These are phyloP conservation scores for Phytophthora sp. DNA, from an alignment of 352 stramenopile species.

Conservation along the genomic window DNA sequence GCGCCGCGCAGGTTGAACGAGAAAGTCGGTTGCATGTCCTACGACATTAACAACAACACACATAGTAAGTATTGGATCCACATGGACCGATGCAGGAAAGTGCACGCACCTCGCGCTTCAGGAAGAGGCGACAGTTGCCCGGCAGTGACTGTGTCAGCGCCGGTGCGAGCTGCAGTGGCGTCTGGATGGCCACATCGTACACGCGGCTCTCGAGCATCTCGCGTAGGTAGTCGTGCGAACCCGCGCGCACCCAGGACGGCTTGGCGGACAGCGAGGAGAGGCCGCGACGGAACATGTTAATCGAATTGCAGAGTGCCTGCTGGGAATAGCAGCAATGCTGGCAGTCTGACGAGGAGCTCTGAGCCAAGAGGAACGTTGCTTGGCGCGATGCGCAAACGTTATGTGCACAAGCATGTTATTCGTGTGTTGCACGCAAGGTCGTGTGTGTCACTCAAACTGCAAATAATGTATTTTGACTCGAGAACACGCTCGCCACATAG, in stretches of 20 bases:
- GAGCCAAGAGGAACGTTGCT: conserved; percentile 36
- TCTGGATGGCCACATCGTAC: conserved; percentile 85
- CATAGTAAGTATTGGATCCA: conserved; percentile 4
- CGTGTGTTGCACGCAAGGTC: conserved; percentile 1
- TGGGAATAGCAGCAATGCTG: not conserved
- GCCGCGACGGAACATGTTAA: conserved; percentile 48
- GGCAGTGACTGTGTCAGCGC: conserved; percentile 61
- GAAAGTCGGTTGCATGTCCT: conserved; percentile 97
- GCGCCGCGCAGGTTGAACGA: conserved; percentile 98
- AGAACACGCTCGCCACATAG: too few species aligned
- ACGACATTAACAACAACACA: conserved; percentile 4
- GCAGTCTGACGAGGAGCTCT: not conserved
- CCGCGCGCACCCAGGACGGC: conserved; percentile 68
- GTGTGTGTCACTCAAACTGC: not conserved
- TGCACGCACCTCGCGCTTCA: conserved; percentile 92
- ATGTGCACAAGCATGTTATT: not conserved
- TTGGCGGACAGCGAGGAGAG: conserved; percentile 39
- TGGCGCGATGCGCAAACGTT: conserved; percentile 18
- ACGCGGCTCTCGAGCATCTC: conserved; percentile 84
- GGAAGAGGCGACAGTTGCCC: conserved; percentile 68
- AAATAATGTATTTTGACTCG: too few species aligned
- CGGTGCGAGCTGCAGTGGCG: conserved; percentile 66
- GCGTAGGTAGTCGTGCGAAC: conserved; percentile 77
- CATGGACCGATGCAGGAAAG: not conserved
- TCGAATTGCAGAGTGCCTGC: conserved; percentile 16